Conservation (phyloP, 2,329 filamentous ascomycete species). For the Trichoderma semiorbis region DNA sequence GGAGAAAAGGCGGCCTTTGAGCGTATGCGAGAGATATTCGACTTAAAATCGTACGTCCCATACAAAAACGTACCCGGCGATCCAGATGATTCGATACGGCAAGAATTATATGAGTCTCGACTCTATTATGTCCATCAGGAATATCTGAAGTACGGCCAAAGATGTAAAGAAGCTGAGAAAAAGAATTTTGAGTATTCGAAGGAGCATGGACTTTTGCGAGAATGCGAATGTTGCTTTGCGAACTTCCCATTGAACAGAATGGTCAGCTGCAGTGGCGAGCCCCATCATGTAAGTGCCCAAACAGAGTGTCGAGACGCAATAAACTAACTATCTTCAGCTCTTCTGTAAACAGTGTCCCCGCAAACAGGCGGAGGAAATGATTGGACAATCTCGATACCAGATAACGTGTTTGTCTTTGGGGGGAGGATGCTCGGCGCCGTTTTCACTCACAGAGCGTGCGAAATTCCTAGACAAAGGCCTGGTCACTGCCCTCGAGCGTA, state of each 20-base stretch:
- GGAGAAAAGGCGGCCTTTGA: background rate
- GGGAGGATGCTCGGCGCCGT: slow-evolving; percentile 60
- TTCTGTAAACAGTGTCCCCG: slow-evolving; percentile 69
- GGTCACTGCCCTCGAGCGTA: slow-evolving; percentile 60
- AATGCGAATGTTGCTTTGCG: slow-evolving; percentile 72
- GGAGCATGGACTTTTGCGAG: slow-evolving; percentile 51
- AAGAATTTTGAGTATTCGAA: slow-evolving; percentile 42
- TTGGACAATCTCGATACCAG: slow-evolving; percentile 66
- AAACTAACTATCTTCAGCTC: slow-evolving; percentile 35
- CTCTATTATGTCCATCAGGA: slow-evolving; percentile 1
- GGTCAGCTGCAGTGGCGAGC: slow-evolving; percentile 60
- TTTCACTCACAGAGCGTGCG: slow-evolving; percentile 52
- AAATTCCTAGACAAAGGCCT: slow-evolving; percentile 57
- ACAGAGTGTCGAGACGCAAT: background rate
- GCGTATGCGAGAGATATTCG: background rate
- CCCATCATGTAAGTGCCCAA: slow-evolving; percentile 43
- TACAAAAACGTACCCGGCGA: background rate
- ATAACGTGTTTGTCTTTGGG: slow-evolving; percentile 68
- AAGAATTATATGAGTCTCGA: slow-evolving; percentile 25
- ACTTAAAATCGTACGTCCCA: background rate
- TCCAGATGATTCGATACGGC: slow-evolving; percentile 17
- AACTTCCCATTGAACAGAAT: slow-evolving; percentile 65
- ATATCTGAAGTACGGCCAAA: slow-evolving; percentile 24
- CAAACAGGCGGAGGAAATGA: slow-evolving; percentile 61
- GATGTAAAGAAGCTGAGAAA: slow-evolving; percentile 29